These are phyloP conservation scores for Pseudogymnoascus sp. DNA, from an alignment of 2,329 filamentous ascomycete species.

Conservation along the genomic window DNA sequence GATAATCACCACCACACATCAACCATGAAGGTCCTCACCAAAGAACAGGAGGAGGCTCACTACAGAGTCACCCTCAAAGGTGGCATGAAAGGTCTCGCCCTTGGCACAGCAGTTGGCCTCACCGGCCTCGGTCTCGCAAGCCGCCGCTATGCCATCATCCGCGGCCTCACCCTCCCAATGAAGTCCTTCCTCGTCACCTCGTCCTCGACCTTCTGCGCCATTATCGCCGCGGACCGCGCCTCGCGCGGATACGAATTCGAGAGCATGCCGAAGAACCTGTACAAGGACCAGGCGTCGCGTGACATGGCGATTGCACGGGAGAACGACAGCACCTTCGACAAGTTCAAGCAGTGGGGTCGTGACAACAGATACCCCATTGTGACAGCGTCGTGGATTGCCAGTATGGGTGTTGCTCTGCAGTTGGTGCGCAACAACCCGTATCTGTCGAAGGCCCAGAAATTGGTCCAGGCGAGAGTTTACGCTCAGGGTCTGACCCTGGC, in stretches of 20 bases:
- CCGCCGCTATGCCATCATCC: slow-evolving; percentile 70
- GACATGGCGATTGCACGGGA: slow-evolving; percentile 47
- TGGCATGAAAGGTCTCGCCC: slow-evolving; percentile 58
- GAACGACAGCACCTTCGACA: slow-evolving; percentile 34
- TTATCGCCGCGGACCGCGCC: slow-evolving; percentile 74
- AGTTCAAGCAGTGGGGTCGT: slow-evolving; percentile 63
- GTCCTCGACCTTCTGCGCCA: slow-evolving; percentile 74
- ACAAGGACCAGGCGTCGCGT: slow-evolving; percentile 58
- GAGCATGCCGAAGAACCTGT: slow-evolving; percentile 61
- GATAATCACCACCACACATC: neutral
- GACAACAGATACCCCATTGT: slow-evolving; percentile 65
- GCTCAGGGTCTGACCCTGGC: slow-evolving; percentile 66
- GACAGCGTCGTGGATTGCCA: slow-evolving; percentile 59
- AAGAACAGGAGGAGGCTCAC: slow-evolving; percentile 85
- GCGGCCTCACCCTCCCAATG: slow-evolving; percentile 79
- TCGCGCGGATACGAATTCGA: slow-evolving; percentile 65
- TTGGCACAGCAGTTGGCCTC: slow-evolving; percentile 64
- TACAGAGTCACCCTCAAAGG: slow-evolving; percentile 75
- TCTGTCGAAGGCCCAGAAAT: slow-evolving; percentile 58
- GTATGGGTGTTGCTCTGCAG: slow-evolving; percentile 56
- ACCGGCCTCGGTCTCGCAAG: slow-evolving; percentile 40
- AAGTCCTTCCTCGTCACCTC: slow-evolving; percentile 85
- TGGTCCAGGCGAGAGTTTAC: slow-evolving; percentile 71
- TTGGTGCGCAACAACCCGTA: slow-evolving; percentile 60
- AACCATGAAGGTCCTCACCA: slow-evolving; percentile 87